These are phyloP conservation scores for Claviceps africana DNA, from an alignment of 2,329 filamentous ascomycete genomes.

Conservation along the genomic window DNA sequence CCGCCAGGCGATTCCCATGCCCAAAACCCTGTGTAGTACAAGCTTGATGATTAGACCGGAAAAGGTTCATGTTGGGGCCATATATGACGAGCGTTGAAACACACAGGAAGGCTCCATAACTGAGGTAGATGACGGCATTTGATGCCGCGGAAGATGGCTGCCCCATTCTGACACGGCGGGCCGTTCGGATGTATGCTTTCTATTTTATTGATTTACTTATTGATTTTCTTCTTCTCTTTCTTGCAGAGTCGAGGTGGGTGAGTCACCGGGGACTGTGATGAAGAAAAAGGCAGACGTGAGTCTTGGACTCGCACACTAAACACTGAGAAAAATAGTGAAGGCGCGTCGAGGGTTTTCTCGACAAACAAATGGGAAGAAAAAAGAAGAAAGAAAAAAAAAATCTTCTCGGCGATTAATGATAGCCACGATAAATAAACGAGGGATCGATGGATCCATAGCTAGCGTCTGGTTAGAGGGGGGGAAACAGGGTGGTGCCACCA, in stretches of 20 bases:
- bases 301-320: no score
- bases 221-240: no score
- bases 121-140: slow-evolving; percentile 71
- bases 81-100: slow-evolving; percentile 13
- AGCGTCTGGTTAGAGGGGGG: neutral
- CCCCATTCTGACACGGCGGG: slow-evolving; percentile 47
- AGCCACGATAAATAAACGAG: neutral
- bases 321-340: neutral
- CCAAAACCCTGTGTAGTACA: slow-evolving; percentile 38
- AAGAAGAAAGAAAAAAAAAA: neutral
- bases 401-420: neutral
- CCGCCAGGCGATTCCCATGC: slow-evolving; percentile 43
- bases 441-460: neutral
- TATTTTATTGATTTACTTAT: neutral
- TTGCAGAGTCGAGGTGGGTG: neutral
- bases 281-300: neutral
- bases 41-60: slow-evolving; percentile 1
- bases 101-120: slow-evolving; percentile 65
- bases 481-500: neutral
- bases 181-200: neutral
- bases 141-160: slow-evolving; percentile 62
- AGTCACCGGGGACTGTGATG: neutral
- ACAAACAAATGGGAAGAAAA: neutral
- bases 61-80: neutral
- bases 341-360: neutral